phyloP scores from a whole-genome alignment of 495 filamentous ascomycete species.

The Neurospora sp. region DNA sequence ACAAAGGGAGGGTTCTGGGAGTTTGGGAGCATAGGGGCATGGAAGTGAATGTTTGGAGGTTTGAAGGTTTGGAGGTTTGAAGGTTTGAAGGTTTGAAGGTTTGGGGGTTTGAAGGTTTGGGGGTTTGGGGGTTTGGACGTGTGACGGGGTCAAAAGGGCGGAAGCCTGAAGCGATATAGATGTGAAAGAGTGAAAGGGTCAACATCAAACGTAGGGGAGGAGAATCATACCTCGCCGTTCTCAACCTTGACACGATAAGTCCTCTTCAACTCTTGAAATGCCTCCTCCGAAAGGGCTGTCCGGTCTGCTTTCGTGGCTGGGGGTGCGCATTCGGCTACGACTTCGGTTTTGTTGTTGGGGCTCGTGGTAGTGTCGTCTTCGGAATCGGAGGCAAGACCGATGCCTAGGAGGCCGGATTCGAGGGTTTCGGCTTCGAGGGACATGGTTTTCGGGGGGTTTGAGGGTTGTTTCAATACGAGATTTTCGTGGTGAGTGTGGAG shows the following conservation, averaged over 20 bases:
- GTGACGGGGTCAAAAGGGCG: too few species aligned
- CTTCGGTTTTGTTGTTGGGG: not conserved
- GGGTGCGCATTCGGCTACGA: not conserved
- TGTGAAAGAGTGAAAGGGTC: not conserved
- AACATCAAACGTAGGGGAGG: not conserved
- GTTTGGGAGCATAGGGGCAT: too few species aligned
- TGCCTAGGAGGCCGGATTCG: slow-evolving; percentile 24
- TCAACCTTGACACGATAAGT: slow-evolving; percentile 33
- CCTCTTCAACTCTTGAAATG: slow-evolving; percentile 29
- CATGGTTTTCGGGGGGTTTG: not conserved
- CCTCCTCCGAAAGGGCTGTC: slow-evolving; percentile 33
- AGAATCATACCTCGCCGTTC: slow-evolving; percentile 31
- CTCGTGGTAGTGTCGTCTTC: slow-evolving; percentile 9
- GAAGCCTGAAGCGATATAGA: not conserved
- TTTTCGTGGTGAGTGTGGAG: not conserved
- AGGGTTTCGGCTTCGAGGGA: slow-evolving; percentile 16
- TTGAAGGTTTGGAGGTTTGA: too few species aligned
- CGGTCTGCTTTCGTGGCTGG: slow-evolving; percentile 20
- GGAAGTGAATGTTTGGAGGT: too few species aligned
- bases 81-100: too few species aligned
- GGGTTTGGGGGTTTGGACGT: too few species aligned
- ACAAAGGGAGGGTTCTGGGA: too few species aligned
- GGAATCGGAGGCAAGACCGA: slow-evolving; percentile 28
- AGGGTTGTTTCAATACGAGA: not conserved
- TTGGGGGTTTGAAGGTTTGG: too few species aligned